Evolutionary conservation across 1,139 yeast genomes (phyloP).

Genomic region (Candida sp.): DNA sequence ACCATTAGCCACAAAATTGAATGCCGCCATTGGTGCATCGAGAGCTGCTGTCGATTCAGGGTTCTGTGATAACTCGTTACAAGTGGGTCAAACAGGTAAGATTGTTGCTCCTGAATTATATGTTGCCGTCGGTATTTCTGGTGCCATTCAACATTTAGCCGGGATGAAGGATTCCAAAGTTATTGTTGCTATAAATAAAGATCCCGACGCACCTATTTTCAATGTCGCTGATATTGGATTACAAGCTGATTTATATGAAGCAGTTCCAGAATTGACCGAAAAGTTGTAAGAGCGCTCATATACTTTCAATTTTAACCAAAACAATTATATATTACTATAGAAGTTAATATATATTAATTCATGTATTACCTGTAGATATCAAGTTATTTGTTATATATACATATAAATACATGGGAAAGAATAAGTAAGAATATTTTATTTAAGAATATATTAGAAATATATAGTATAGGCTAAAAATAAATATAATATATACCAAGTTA

Average conservation of each 20-base stretch:
- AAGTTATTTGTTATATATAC: no score
- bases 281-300: conserved; percentile 40
- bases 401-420: no score
- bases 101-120: conserved; percentile 96
- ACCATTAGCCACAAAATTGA: conserved; percentile 82
- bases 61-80: conserved; percentile 94
- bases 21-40: conserved; percentile 97
- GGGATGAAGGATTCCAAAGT: conserved; percentile 97
- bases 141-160: conserved; percentile 97
- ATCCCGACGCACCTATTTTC: conserved; percentile 91
- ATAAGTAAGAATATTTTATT: no score
- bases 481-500: no score
- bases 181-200: conserved; percentile 93
- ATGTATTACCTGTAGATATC: no score
- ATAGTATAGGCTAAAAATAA: no score
- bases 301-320: not conserved
- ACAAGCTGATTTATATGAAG: conserved; percentile 83
- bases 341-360: no score
- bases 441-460: no score
- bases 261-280: conserved; percentile 82
- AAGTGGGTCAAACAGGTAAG: conserved; percentile 98
- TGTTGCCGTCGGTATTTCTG: conserved; percentile 90
- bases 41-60: conserved; percentile 98
- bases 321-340: not conserved
- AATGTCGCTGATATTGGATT: conserved; percentile 88